Evolutionary conservation across 805 yeast species (phyloP), one percentile per base, ranked within the genome.

Genomic region (Saccharomyces kudriavzevii): DNA sequence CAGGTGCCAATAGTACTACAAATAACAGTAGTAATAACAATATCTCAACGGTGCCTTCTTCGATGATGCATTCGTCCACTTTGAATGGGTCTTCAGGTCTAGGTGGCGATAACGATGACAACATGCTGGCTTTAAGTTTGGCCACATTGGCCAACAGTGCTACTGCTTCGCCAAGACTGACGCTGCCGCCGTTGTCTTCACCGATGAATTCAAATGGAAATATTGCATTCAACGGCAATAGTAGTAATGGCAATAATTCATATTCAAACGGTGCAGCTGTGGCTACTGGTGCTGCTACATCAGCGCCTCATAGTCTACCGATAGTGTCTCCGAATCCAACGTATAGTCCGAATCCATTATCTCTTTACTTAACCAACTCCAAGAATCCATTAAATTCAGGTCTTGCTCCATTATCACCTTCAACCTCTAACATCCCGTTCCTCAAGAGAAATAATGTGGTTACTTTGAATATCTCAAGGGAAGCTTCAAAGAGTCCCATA

Each of bases 91-190:
- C n/a, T 59, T 56, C 49, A 20, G 43, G 43, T 17, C 24, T 35
- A 35, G 43, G 43, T 17, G 43, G 43, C 11, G 66, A 62, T 47
- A 57, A 60, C 35, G 66, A 62, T 30, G 66, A 62, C 52, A 62
- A 62, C 48, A 60, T 62, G 64, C 48, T 62, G 29, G 66, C 66
- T 5, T 52, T 62, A 28, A 60, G 64, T 28, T 53, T 62, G 35
- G 63, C 66, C 6, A 59, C 63, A 2, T 59, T 62, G 63, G 66
- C 66, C 10, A 58, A 58, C 31, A 60, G 62, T 29, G 62, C 63
- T 5, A 59, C 62, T 6, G 60, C 64, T 2, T 60, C 64, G 10
- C 66, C 66, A 5, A 51, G 63, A 45, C 50, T 58, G 48, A 55
- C 55, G 14, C 48, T 61, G 17, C 65, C 65, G 20, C 56, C 63